These are phyloP conservation scores for Escallonia herrerae DNA, from an alignment of 129 eudicot species.

Conservation along the genomic window DNA sequence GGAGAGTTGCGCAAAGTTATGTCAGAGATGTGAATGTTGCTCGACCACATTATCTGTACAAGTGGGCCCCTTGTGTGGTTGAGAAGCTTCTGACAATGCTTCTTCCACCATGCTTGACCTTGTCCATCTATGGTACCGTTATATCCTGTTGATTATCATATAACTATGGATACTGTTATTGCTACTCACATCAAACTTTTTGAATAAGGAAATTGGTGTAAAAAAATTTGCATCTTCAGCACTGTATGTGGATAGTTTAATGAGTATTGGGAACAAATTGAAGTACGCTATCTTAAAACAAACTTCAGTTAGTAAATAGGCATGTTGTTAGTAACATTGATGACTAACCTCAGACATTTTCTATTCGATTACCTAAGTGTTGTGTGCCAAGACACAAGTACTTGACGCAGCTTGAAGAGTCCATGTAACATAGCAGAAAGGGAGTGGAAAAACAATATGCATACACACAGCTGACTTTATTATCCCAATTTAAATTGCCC, in stretches of 20 bases:
- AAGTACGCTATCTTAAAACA: too few relatives aligned
- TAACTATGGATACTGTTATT: constrained; percentile 2
- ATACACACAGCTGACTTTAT: too few relatives aligned
- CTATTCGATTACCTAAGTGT: too few relatives aligned
- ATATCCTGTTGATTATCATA: constrained; percentile 42
- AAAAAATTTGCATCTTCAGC: neutral
- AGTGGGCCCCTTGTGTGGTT: constrained; percentile 71
- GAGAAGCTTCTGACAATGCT: constrained; percentile 32
- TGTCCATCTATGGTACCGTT: constrained; percentile 71
- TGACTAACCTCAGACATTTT: too few relatives aligned
- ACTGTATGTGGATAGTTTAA: neutral
- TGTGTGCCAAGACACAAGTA: too few relatives aligned
- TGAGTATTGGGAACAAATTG: too few relatives aligned
- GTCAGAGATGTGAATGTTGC: constrained; percentile 49
- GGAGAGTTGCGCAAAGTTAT: constrained; percentile 70
- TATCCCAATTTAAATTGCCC: too few relatives aligned
- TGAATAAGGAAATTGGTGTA: neutral
- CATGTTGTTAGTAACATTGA: too few relatives aligned
- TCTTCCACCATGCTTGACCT: constrained; percentile 72
- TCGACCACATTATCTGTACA: constrained; percentile 74
- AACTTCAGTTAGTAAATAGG: too few relatives aligned
- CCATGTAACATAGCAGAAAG: too few relatives aligned
- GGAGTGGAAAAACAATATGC: too few relatives aligned
- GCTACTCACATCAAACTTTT: neutral
- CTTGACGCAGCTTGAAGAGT: too few relatives aligned